Conservation (phyloP, 78 protist species). For the Guillardia theta region DNA sequence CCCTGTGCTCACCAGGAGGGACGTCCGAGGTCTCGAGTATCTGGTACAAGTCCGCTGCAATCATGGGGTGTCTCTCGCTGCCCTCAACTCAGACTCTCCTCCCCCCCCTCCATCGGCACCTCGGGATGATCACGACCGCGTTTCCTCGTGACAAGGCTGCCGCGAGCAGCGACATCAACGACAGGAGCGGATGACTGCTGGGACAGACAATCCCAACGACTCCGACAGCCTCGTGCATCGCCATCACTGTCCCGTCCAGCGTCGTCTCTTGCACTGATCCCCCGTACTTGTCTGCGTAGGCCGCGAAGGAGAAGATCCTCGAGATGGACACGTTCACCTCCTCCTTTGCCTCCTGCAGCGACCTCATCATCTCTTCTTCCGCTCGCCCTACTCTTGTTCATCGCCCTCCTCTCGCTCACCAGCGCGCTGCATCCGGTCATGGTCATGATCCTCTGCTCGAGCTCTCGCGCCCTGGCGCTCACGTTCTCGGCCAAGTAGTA, state of each 20-base stretch:
- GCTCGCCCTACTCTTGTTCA: no score
- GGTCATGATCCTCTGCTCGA: background rate
- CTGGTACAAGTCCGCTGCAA: conserved; percentile 41
- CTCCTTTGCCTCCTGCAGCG: background rate
- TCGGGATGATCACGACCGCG: conserved; percentile 26
- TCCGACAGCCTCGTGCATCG: conserved; percentile 45
- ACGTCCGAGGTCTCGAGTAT: conserved; percentile 40
- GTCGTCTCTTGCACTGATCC: conserved; percentile 48
- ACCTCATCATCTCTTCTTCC: no score
- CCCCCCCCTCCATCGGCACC: background rate
- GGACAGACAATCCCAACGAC: conserved; percentile 32
- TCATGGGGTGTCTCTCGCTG: background rate
- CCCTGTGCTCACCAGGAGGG: background rate
- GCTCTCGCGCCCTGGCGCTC: background rate
- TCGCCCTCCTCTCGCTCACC: no score
- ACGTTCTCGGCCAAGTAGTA: conserved; percentile 49
- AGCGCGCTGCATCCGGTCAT: conserved; percentile 28
- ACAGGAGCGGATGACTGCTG: background rate
- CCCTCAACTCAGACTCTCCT: background rate
- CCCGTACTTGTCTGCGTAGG: conserved; percentile 52
- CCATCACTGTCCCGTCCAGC: background rate
- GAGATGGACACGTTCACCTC: conserved; percentile 9
- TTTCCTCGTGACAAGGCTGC: conserved; percentile 38
- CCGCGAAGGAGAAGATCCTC: conserved; percentile 26
- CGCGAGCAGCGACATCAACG: conserved; percentile 24